Evolutionary conservation across 2,329 filamentous ascomycete species (phyloP).

Genomic region (Clarireedia monteithiana): DNA sequence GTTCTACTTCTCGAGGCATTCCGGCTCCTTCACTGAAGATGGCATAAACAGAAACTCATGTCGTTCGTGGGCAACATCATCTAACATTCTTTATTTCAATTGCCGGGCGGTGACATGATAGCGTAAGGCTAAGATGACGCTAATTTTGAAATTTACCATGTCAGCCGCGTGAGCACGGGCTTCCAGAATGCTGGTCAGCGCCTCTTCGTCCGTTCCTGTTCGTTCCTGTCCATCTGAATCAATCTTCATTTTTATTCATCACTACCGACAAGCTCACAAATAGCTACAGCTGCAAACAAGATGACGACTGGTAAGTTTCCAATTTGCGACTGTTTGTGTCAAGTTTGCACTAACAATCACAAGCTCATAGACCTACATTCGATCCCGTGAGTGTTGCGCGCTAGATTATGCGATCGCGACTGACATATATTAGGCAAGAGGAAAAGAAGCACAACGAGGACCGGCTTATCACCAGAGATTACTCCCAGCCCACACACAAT

Average conservation of each 20-base stretch:
- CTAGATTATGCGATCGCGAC: background rate
- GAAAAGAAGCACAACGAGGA: conserved; percentile 89
- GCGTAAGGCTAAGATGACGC: background rate
- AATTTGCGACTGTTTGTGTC: no score
- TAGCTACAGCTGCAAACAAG: conserved; percentile 4
- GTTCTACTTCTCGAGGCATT: conserved; percentile 91
- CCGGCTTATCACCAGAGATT: conserved; percentile 95
- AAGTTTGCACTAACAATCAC: conserved; percentile 29
- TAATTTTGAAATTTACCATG: background rate
- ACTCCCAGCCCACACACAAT: conserved; percentile 83
- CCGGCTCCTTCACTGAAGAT: background rate
- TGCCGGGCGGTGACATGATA: background rate
- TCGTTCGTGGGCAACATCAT: background rate
- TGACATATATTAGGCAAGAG: conserved; percentile 57
- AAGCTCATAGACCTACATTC: conserved; percentile 80
- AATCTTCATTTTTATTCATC: no score
- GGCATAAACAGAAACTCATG: background rate
- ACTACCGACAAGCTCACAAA: background rate
- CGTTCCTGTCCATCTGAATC: no score
- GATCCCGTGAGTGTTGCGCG: conserved; percentile 62
- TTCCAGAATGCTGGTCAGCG: no score
- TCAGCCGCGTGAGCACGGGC: no score
- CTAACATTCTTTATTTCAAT: background rate
- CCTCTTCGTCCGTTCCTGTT: no score
- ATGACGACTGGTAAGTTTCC: conserved; percentile 44